These are phyloP conservation scores for Lodderomyces theae DNA, from an alignment of 1,139 yeast species.

Conservation along the genomic window DNA sequence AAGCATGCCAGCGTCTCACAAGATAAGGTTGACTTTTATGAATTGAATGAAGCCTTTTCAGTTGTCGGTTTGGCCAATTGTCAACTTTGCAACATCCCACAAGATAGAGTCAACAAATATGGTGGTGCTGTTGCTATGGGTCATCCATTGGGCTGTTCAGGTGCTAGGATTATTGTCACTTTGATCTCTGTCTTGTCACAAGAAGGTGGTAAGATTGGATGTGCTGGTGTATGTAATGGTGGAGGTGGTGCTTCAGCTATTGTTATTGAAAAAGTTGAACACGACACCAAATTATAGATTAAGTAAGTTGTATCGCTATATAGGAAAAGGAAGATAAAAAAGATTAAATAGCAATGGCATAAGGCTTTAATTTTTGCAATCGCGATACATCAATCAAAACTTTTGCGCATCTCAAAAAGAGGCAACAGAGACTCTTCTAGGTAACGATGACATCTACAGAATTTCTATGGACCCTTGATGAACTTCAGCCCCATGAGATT, in stretches of 20 bases:
- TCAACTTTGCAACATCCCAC: conserved; percentile 63
- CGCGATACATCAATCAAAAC: not conserved
- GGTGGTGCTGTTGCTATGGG: conserved; percentile 99
- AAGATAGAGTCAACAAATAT: conserved; percentile 79
- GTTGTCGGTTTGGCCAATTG: conserved; percentile 93
- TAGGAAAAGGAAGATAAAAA: not conserved
- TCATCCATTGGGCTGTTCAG: conserved; percentile 96
- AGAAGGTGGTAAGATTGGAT: conserved; percentile 86
- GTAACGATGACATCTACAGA: conserved; percentile 5
- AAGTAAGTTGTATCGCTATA: not conserved
- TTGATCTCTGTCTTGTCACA: conserved; percentile 72
- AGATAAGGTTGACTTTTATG: conserved; percentile 73
- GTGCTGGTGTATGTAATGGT: conserved; percentile 96
- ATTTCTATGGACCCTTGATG: conserved; percentile 14
- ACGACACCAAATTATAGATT: conserved; percentile 25
- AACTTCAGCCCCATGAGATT: conserved; percentile 9
- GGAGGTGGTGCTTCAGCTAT: conserved; percentile 91
- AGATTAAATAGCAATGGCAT: too few relatives aligned
- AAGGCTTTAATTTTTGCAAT: too few relatives aligned
- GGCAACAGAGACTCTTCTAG: not conserved
- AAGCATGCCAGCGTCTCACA: conserved; percentile 69
- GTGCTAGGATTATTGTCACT: conserved; percentile 92
- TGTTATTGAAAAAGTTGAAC: conserved; percentile 29
- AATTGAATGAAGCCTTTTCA: conserved; percentile 95
- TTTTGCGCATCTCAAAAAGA: not conserved